Evolutionary conservation across 768 basidiomycete genomes (phyloP).

Genomic region (Rhodosporidiobolus odoratus): DNA sequence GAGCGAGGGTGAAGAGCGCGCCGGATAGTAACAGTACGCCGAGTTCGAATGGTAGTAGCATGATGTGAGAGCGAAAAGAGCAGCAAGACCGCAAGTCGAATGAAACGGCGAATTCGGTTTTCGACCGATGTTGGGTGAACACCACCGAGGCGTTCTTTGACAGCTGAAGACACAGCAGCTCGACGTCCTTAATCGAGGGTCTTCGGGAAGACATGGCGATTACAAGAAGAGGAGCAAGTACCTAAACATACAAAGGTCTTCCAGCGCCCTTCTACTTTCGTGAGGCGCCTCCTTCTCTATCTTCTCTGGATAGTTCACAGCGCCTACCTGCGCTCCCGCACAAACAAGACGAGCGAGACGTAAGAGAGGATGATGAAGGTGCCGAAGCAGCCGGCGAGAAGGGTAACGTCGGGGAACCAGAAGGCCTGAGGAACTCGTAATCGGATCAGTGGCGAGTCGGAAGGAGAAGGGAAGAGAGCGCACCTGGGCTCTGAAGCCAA

Average conservation of each 20-base stretch:
- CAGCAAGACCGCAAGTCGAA: neutral
- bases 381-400: conserved; percentile 80
- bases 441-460: neutral
- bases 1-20: neutral
- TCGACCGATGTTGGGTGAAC: neutral
- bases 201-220: neutral
- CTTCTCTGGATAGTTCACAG: no score
- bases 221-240: neutral
- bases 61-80: neutral
- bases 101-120: neutral
- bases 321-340: conserved; percentile 7
- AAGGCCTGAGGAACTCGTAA: conserved; percentile 56
- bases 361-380: conserved; percentile 57
- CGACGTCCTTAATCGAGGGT: neutral
- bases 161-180: neutral
- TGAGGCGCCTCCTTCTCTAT: neutral
- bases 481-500: conserved; percentile 82
- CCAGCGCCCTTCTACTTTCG: neutral
- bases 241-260: neutral
- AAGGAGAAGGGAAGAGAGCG: conserved; percentile 25
- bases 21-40: neutral
- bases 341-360: conserved; percentile 1
- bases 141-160: neutral
- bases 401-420: conserved; percentile 95
- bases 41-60: neutral